Evolutionary conservation across 1,139 yeast genomes (phyloP).

Genomic region (Lodderomyces parapsilosis): DNA sequence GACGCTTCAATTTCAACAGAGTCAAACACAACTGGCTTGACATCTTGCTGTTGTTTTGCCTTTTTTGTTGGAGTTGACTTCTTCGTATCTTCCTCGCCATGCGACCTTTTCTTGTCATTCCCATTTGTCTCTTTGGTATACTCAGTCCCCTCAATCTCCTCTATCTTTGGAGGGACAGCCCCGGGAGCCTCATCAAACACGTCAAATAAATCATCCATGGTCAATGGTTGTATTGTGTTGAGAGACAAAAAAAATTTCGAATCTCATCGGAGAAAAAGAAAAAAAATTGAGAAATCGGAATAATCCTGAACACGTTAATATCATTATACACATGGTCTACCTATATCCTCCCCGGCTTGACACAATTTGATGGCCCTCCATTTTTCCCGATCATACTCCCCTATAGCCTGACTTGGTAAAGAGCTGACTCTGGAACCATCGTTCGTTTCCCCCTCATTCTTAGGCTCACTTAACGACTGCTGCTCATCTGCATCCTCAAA

Average conservation of each 20-base stretch:
- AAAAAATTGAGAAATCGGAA: constrained; percentile 2
- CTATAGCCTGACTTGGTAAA: constrained; percentile 58
- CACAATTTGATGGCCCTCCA: constrained; percentile 35
- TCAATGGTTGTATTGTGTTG: neutral
- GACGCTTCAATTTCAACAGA: constrained; percentile 89
- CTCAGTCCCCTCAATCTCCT: constrained; percentile 9
- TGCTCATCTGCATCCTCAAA: constrained; percentile 20
- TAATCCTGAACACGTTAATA: too few relatives aligned
- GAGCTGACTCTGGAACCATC: constrained; percentile 43
- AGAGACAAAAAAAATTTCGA: constrained; percentile 1
- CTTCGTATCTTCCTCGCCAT: constrained; percentile 10
- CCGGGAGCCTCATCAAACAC: constrained; percentile 62
- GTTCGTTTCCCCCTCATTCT: neutral
- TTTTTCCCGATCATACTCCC: constrained; percentile 64
- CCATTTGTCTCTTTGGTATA: constrained; percentile 2
- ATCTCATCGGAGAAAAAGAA: constrained; percentile 5
- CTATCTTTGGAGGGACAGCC: constrained; percentile 29
- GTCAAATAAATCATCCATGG: constrained; percentile 60
- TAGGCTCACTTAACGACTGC: neutral
- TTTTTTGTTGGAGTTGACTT: constrained; percentile 12
- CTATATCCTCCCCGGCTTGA: neutral
- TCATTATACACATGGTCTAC: neutral
- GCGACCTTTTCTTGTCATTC: constrained; percentile 10
- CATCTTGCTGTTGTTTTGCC: constrained; percentile 25
- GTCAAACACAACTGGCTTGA: constrained; percentile 79